Evolutionary conservation across 2,329 filamentous ascomycete genomes (phyloP).

Genomic region (Hymenoscyphus albidus): DNA sequence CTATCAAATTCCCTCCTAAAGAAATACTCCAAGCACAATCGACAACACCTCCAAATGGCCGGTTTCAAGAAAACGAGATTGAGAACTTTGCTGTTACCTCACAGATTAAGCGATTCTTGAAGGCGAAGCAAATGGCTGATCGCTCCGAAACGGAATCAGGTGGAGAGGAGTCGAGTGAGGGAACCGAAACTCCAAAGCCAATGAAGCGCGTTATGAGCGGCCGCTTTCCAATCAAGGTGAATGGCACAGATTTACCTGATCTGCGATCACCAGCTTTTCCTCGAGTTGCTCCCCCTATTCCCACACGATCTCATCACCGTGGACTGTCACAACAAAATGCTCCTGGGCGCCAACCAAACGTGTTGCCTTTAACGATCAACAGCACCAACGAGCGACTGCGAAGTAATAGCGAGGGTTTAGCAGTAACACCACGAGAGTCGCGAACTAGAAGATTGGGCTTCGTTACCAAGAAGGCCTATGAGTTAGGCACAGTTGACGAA

Average conservation of each 20-base stretch:
- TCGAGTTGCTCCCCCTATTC: constrained; percentile 62
- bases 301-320: constrained; percentile 75
- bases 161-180: constrained; percentile 65
- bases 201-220: constrained; percentile 60
- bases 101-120: constrained; percentile 59
- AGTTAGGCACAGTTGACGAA: constrained; percentile 61
- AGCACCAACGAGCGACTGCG: constrained; percentile 61
- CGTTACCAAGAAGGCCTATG: constrained; percentile 55
- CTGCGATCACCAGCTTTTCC: constrained; percentile 63
- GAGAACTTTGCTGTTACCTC: constrained; percentile 57
- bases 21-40: constrained; percentile 61
- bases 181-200: constrained; percentile 72
- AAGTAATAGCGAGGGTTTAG: constrained; percentile 60
- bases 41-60: constrained; percentile 53
- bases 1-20: constrained; percentile 73
- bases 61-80: constrained; percentile 55
- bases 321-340: constrained; percentile 65
- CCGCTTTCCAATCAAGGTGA: constrained; percentile 67
- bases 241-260: constrained; percentile 65
- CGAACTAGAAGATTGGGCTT: constrained; percentile 62
- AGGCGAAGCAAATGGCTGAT: constrained; percentile 45
- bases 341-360: constrained; percentile 62
- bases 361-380: constrained; percentile 63
- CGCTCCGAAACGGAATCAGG: constrained; percentile 53
- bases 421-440: constrained; percentile 45